Conservation (phyloP, 495 filamentous ascomycete genomes). For the Penicillium canescens region DNA sequence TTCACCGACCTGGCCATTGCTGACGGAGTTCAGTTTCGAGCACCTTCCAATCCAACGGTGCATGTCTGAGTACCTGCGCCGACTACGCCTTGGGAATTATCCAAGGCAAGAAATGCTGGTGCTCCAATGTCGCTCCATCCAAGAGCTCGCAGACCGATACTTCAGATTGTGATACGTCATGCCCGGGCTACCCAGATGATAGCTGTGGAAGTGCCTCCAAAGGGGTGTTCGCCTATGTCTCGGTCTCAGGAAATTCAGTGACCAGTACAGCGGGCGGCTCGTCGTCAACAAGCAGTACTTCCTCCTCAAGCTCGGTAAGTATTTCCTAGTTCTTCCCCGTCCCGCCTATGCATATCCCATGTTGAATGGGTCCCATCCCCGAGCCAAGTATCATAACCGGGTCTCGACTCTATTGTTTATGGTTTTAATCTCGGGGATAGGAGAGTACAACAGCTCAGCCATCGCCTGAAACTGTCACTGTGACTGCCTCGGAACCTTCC, state of each 20-base stretch:
- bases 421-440: slow-evolving; percentile 25
- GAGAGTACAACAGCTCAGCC: slow-evolving; percentile 14
- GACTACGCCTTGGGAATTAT: slow-evolving; percentile 69
- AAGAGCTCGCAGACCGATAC: slow-evolving; percentile 33
- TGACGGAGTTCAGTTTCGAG: slow-evolving; percentile 42
- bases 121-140: slow-evolving; percentile 66
- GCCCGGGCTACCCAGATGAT: slow-evolving; percentile 68
- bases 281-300: slow-evolving; percentile 26
- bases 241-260: slow-evolving; percentile 22
- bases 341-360: no score
- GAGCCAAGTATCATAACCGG: slow-evolving; percentile 1
- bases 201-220: slow-evolving; percentile 58
- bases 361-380: neutral
- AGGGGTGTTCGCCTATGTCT: slow-evolving; percentile 61
- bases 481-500: slow-evolving; percentile 11
- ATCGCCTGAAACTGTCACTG: slow-evolving; percentile 6
- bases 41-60: slow-evolving; percentile 67
- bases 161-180: slow-evolving; percentile 54
- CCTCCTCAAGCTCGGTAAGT: slow-evolving; percentile 22
- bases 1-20: slow-evolving; percentile 5
- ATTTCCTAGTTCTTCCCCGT: neutral
- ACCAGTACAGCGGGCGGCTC: slow-evolving; percentile 38
- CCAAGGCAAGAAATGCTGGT: slow-evolving; percentile 70
- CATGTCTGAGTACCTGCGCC: slow-evolving; percentile 56
- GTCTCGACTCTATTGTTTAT: slow-evolving; percentile 13